Evolutionary conservation across 768 basidiomycete genomes (phyloP).

Genomic region (Lactarius evosmus): DNA sequence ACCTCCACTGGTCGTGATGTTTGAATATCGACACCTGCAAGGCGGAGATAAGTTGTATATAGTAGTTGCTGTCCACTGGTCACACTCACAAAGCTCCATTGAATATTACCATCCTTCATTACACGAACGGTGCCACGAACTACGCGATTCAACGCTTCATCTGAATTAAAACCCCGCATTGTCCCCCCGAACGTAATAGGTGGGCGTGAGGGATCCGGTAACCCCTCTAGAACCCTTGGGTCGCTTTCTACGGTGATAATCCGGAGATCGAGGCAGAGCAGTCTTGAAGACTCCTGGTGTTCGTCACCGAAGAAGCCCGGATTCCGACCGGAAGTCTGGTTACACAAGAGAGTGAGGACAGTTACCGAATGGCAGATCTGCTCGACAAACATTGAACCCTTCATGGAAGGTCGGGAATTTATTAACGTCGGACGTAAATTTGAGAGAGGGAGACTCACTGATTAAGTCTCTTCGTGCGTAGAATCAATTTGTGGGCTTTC

Average conservation of each 20-base stretch:
- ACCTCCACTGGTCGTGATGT: constrained; percentile 59
- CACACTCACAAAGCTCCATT: constrained; percentile 53
- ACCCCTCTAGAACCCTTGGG: constrained; percentile 16
- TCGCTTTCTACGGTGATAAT: constrained; percentile 38
- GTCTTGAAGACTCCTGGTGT: constrained; percentile 63
- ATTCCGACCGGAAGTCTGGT: constrained; percentile 26
- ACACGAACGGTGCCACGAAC: constrained; percentile 38
- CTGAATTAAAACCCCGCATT: constrained; percentile 31
- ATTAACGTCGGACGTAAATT: constrained; percentile 7
- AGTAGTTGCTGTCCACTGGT: background rate
- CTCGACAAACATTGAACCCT: constrained; percentile 35
- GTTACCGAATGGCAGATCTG: background rate
- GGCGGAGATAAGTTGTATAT: background rate
- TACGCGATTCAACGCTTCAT: constrained; percentile 30
- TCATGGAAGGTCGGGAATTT: constrained; percentile 13
- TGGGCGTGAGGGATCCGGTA: constrained; percentile 31
- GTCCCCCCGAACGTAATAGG: constrained; percentile 34
- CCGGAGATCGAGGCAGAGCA: constrained; percentile 55
- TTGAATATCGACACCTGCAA: constrained; percentile 53
- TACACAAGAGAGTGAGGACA: background rate
- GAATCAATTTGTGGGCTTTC: background rate
- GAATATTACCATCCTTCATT: constrained; percentile 35
- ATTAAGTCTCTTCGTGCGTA: constrained; percentile 40
- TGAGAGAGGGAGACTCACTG: constrained; percentile 34
- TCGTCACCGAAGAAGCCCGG: constrained; percentile 52